These are phyloP conservation scores for Barnettozyma salicaria DNA, from an alignment of 805 yeast species.

Conservation along the genomic window DNA sequence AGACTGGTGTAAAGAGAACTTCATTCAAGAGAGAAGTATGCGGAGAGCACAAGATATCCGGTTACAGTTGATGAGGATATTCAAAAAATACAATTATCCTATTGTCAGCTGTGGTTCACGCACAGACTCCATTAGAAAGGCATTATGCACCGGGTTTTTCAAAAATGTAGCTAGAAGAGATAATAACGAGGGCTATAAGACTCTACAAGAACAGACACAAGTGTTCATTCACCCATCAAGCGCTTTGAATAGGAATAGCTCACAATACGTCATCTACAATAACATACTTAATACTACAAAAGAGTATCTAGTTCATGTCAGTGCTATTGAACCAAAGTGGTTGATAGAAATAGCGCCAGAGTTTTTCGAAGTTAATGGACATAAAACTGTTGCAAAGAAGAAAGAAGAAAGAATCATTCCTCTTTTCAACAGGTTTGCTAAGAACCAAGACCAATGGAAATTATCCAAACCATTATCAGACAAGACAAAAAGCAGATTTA, in stretches of 20 bases:
- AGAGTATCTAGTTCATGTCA: conserved; percentile 89
- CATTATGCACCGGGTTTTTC: conserved; percentile 64
- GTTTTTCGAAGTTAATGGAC: conserved; percentile 11
- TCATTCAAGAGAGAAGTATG: conserved; percentile 72
- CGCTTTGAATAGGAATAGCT: conserved; percentile 53
- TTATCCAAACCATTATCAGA: conserved; percentile 9
- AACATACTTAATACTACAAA: conserved; percentile 74
- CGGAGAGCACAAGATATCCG: conserved; percentile 75
- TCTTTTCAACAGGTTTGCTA: conserved; percentile 10
- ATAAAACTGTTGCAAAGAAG: conserved; percentile 13
- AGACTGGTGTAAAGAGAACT: conserved; percentile 77
- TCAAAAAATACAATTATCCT: conserved; percentile 43
- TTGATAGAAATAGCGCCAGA: conserved; percentile 28
- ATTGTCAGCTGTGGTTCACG: conserved; percentile 49
- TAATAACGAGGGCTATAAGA: conserved; percentile 68
- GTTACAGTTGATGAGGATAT: conserved; percentile 55
- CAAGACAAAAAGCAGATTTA: conserved; percentile 7
- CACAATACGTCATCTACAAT: conserved; percentile 79
- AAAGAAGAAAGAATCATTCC: conserved; percentile 14
- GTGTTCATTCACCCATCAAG: conserved; percentile 89
- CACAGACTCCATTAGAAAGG: conserved; percentile 50
- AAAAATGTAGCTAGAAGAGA: conserved; percentile 61
- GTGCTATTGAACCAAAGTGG: conserved; percentile 81
- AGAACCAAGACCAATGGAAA: conserved; percentile 12
- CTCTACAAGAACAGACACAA: conserved; percentile 62